Percentiles rank a stretch among this genome's conserved stretches.
Conservation (phyloP, 148 eudicot genomes). For the Limonium bicolor region DNA sequence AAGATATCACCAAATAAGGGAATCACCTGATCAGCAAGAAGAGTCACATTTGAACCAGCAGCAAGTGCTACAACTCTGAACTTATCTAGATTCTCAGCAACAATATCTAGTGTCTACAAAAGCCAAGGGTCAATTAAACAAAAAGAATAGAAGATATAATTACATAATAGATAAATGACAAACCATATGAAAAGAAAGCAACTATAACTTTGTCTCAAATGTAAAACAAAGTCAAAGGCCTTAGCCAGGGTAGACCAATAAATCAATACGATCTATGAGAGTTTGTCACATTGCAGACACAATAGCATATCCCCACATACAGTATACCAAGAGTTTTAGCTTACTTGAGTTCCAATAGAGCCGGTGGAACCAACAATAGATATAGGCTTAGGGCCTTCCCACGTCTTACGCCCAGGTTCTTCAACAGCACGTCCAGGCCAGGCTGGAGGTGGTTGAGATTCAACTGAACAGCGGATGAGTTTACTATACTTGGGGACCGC, state of each 20-base stretch:
- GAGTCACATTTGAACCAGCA: constrained; percentile 96
- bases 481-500: constrained; percentile 21
- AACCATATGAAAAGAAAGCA: not conserved
- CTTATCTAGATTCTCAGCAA: constrained; percentile 83
- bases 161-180: not conserved
- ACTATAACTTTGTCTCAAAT: not conserved
- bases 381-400: constrained; percentile 96
- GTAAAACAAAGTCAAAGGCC: too few species aligned
- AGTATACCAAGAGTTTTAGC: too few species aligned
- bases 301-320: too few species aligned
- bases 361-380: constrained; percentile 95
- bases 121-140: constrained; percentile 7
- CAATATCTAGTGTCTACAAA: constrained; percentile 84
- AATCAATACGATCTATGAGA: too few species aligned
- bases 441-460: constrained; percentile 87
- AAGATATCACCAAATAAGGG: too few species aligned
- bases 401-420: constrained; percentile 44
- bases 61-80: constrained; percentile 93
- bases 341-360: constrained; percentile 97
- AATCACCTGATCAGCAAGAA: constrained; percentile 98
- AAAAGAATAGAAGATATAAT: not conserved
- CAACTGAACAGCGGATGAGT: constrained; percentile 62
- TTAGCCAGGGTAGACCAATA: too few species aligned
- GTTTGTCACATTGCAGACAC: too few species aligned
- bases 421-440: constrained; percentile 91